Percentiles rank a stretch among this genome's conserved stretches.
Conservation (phyloP, 2,329 filamentous ascomycete species). For the Aspergillus alliaceus region DNA sequence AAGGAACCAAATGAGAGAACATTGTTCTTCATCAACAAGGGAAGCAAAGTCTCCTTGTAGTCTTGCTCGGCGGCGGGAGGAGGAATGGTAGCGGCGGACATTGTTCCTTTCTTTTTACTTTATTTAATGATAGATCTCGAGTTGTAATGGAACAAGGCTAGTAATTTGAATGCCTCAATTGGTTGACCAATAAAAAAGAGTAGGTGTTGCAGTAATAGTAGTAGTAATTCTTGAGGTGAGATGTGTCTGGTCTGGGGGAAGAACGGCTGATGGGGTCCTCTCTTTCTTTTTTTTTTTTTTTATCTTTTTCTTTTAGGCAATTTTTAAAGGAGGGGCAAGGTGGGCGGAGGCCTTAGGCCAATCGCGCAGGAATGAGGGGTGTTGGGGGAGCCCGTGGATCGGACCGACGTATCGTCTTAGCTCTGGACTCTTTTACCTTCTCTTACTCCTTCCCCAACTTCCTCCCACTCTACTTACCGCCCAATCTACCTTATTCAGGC, state of each 20-base stretch:
- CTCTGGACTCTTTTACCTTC: neutral
- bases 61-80: conserved; percentile 28
- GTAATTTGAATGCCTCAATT: neutral
- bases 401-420: neutral
- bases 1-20: conserved; percentile 23
- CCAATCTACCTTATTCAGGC: neutral
- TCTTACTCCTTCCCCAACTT: neutral
- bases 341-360: conserved; percentile 7
- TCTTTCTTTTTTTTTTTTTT: neutral
- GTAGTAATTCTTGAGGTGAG: neutral
- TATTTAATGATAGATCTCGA: neutral
- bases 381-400: neutral
- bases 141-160: neutral
- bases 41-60: conserved; percentile 19
- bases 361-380: neutral
- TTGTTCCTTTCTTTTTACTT: conserved; percentile 12
- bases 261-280: too few relatives aligned
- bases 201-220: neutral
- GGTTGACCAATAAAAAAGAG: neutral
- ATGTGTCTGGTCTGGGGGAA: neutral
- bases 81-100: conserved; percentile 25
- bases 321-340: conserved; percentile 22
- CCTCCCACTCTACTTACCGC: neutral
- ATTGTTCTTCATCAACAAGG: conserved; percentile 21
- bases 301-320: conserved; percentile 11